Evolutionary conservation across 2,329 filamentous ascomycete genomes (phyloP), one percentile per base, ranked within the genome.

Genomic region (Xylariaceae sp.): DNA sequence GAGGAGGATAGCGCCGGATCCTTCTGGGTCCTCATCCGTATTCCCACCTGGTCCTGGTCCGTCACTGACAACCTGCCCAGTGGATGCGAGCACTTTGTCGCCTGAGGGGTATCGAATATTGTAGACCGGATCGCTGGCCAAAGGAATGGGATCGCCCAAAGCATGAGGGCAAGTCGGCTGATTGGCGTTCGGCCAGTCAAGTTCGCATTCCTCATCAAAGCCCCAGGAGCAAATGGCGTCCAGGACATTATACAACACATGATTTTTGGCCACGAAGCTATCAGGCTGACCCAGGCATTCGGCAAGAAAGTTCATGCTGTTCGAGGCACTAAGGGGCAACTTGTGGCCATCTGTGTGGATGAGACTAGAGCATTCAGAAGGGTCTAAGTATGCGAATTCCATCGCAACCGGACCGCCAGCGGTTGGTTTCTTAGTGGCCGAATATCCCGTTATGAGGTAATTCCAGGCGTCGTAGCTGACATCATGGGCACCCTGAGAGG

Each of bases 381-480:
- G 39, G 77, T 77, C 58, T 75, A 71, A 62, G 77, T 74, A 61
- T 74, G 80, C 74, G 75, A 71, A 57, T 45, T 72, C 67, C 74
- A 83, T 83, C 17, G 74, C 70, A 18, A 82, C 66, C 9, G 74
- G 74, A 17, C 81, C 82, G 52, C 82, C 82, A 1, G 69, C 2
- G 70, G 72, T 30, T 49, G 81, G 80, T 51, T 76, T 70, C 11
- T 76, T 69, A 1, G 73, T 73, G 3, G 82, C 82, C 2, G 75
- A 74, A 55, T 77, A 59, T 57, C 80, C 80, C 0, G 77, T 80
- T 53, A 73, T 70, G 39, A 86, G 80, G 69, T 81, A 80, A 76
- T 83, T 84, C 81, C 82, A 86, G 52, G 83, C 82, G 63, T 85
- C 82, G 74, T 85, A 86, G 59, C 75, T 79, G 73, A 86, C 79